These are phyloP conservation scores for Hortiboletus flavorubellus DNA, from an alignment of 768 basidiomycete genomes.

Conservation along the genomic window DNA sequence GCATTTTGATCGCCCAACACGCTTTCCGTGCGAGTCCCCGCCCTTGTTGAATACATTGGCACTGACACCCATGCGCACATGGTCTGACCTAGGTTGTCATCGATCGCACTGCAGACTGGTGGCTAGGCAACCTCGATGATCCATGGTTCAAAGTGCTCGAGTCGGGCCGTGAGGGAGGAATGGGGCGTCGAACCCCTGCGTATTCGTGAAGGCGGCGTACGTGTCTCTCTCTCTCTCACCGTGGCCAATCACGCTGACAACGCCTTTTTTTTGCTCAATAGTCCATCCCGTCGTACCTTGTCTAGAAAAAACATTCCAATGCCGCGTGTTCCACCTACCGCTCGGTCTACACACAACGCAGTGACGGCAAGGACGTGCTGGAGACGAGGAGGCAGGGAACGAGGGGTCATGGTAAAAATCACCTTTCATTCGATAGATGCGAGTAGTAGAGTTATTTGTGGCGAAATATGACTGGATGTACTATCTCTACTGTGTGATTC, in stretches of 20 bases:
- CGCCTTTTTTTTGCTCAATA: slow-evolving; percentile 23
- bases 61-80: background rate
- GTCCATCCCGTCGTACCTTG: slow-evolving; percentile 96
- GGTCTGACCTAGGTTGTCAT: slow-evolving; percentile 59
- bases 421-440: no score
- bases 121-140: slow-evolving; percentile 86
- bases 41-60: background rate
- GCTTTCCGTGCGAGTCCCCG: slow-evolving; percentile 50
- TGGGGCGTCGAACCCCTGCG: slow-evolving; percentile 86
- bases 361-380: no score
- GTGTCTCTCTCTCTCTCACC: slow-evolving; percentile 31
- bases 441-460: no score
- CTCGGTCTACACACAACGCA: slow-evolving; percentile 55
- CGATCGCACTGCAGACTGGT: slow-evolving; percentile 90
- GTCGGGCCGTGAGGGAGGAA: slow-evolving; percentile 73
- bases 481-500: no score
- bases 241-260: background rate
- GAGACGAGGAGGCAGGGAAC: no score
- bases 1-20: slow-evolving; percentile 64
- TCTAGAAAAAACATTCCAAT: slow-evolving; percentile 87
- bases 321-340: slow-evolving; percentile 89
- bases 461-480: no score
- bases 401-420: no score
- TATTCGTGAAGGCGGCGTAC: slow-evolving; percentile 90
- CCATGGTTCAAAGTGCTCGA: slow-evolving; percentile 87